Conservation (phyloP, 495 filamentous ascomycete species). For the Massariosphaeria phaeospora region DNA sequence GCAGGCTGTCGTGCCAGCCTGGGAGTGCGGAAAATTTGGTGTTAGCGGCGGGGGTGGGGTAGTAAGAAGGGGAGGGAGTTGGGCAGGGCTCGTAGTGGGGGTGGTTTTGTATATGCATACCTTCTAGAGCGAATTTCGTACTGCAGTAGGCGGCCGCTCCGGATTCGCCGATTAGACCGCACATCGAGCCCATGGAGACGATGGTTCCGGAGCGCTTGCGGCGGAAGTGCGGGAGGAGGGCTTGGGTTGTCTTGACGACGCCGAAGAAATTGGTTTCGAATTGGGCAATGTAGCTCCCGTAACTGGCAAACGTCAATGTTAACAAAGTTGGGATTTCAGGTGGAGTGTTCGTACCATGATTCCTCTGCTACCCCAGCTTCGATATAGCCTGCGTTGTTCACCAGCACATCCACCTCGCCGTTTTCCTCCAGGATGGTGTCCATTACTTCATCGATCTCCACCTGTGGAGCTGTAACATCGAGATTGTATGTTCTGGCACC, state of each 20-base stretch:
- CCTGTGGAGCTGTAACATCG: constrained; percentile 21
- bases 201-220: constrained; percentile 24
- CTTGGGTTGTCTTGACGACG: constrained; percentile 26
- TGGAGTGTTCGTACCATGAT: constrained; percentile 23
- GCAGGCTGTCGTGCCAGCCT: constrained; percentile 7
- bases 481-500: constrained; percentile 12
- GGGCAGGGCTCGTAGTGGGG: too few relatives aligned
- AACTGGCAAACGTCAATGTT: constrained; percentile 19
- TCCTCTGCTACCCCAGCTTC: constrained; percentile 30
- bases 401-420: constrained; percentile 31
- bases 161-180: constrained; percentile 20
- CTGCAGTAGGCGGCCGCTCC: constrained; percentile 15
- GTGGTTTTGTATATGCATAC: too few relatives aligned
- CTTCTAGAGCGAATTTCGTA: too few relatives aligned
- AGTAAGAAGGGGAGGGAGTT: too few relatives aligned
- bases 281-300: constrained; percentile 24
- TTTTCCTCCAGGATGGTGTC: too few relatives aligned
- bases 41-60: too few relatives aligned
- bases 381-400: constrained; percentile 30
- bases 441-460: constrained; percentile 10
- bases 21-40: too few relatives aligned
- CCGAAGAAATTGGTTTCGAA: constrained; percentile 37
- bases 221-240: constrained; percentile 30
- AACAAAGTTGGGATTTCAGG: constrained; percentile 2
- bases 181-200: constrained; percentile 30